phyloP scores from a whole-genome alignment of 2,329 filamentous ascomycete genomes.

The Dactylellina sp. region DNA sequence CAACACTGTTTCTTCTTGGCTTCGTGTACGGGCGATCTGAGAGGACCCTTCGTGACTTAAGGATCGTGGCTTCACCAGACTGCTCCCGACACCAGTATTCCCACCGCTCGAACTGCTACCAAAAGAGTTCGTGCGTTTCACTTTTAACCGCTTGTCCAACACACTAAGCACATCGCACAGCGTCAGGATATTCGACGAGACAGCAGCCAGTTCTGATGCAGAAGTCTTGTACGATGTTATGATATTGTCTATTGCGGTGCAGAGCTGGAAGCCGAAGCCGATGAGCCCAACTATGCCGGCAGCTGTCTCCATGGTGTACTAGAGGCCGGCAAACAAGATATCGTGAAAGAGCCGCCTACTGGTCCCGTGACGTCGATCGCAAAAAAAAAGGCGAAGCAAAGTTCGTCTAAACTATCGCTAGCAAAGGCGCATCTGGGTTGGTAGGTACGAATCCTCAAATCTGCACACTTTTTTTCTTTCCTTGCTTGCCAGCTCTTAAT shows the following conservation, averaged over 20 bases:
- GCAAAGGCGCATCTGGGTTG: conserved; percentile 27
- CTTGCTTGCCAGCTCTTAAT: neutral
- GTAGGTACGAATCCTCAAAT: neutral
- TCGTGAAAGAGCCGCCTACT: neutral
- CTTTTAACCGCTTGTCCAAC: conserved; percentile 37
- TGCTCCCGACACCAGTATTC: neutral
- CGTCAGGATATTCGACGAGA: conserved; percentile 42
- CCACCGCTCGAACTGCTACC: conserved; percentile 10
- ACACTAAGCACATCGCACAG: conserved; percentile 46
- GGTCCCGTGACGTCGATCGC: neutral
- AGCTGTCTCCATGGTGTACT: conserved; percentile 39
- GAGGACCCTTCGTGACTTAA: conserved; percentile 1
- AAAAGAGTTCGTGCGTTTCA: conserved; percentile 26
- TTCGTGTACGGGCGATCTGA: neutral
- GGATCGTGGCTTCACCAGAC: conserved; percentile 1
- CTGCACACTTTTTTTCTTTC: neutral
- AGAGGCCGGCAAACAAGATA: neutral
- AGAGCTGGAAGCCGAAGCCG: conserved; percentile 53
- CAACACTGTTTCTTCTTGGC: conserved; percentile 34
- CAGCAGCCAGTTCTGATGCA: conserved; percentile 27
- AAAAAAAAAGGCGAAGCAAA: neutral
- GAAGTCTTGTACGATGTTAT: conserved; percentile 39
- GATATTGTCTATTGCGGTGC: conserved; percentile 50
- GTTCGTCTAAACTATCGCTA: conserved; percentile 2
- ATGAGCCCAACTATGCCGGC: conserved; percentile 54